Evolutionary conservation across 2,329 filamentous ascomycete species (phyloP), one percentile per base, ranked within the genome.

Genomic region (Cladophialophora bantiana): DNA sequence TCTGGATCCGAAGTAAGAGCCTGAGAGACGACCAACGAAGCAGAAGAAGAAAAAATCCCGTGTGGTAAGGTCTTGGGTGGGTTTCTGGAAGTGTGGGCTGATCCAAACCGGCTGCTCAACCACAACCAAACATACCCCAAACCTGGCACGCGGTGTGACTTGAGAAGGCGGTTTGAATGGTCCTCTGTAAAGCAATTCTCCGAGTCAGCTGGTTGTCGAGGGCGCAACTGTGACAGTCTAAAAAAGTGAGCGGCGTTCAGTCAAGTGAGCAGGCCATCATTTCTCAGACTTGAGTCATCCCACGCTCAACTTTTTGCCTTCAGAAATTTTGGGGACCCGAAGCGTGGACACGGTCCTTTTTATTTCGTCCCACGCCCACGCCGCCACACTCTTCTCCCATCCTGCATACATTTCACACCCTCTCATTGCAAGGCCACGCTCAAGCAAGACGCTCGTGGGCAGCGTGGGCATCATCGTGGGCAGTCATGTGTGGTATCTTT

Each of bases 401-500:
- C 65, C 66, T 64, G 66, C 68, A 71, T 64, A 52, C 59, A 74
- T 70, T 76, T 74, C 59, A 18, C 75, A 64, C 55, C 53, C 57
- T 54, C 59, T 34, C 34, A 31, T 50, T 62, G 50, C 35, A 64
- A 62, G 57, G 57, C 32, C 53, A 64, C 13, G 35, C 35, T 53
- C 26, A 26, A 63, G 35, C 54, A 59, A 34, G 20, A 55, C 62
- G 59, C 45, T 66, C 67, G 63, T 66, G 67, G 64, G 79, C 45
- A 50, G 45, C 59, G 59, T 61, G 59, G 59, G 59, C 42, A 61
- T 34, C 77, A 84, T 62, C 59, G 59, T 62, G 59, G 50, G 59
- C 59, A 62, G 90, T 79, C 75, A 97, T 97, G 93, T 97, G 93
- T 90, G 93, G 93, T 81, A 96, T 97, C 78, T 97, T 97, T 81